Evolutionary conservation across 228 moss, liverwort and hornwort genomes (phyloP), one percentile per base, ranked within the genome.

Genomic region (Sphagnum fallax): DNA sequence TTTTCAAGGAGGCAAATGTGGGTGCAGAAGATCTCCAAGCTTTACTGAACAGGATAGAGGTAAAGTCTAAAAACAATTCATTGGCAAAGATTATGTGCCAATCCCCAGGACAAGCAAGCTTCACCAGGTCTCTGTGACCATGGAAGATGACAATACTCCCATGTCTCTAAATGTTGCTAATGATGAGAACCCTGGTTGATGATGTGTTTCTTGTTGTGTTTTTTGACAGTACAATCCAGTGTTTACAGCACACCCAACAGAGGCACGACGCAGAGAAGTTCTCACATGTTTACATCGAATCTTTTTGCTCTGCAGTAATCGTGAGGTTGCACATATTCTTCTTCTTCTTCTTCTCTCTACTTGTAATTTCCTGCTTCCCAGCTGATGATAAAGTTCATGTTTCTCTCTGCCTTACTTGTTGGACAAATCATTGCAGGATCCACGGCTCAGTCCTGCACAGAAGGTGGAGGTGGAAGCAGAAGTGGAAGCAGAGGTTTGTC

Each of bases 161-260:
- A 32, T 32, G 32, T 32, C 32, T 32, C 32, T 32, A 2, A 2
- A 32, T 32, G 32, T 32, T 32, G 32, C 32, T 32, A 32, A 2
- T 32, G 32, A 2, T 32, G 32, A 32, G 32, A 32, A 32, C 32
- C 32, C 32, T 32, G 32, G 32, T 32, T 32, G 32, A 32, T 32
- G 32, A 32, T 32, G 32, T 32, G 32, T 32, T 32, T 32, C 32
- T 32, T 32, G 32, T 32, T 32, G 32, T 32, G 32, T 32, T 32
- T 32, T 32, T 49, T 77, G 70, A 64, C 90, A 97, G 96, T 97
- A 93, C 70, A 97, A 87, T 85, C 93, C 96, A 87, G 96, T 97
- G 49, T 93, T 97, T 62, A 97, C 96, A 53, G 96, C 96, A 63
- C 96, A 97, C 79, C 96, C 96, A 53, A 97, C 96, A 66, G 96